Base-by-base conservation (phyloP, 1,284 basidiomycete genomes). In the Veloporphyrellus conicus region DNA sequence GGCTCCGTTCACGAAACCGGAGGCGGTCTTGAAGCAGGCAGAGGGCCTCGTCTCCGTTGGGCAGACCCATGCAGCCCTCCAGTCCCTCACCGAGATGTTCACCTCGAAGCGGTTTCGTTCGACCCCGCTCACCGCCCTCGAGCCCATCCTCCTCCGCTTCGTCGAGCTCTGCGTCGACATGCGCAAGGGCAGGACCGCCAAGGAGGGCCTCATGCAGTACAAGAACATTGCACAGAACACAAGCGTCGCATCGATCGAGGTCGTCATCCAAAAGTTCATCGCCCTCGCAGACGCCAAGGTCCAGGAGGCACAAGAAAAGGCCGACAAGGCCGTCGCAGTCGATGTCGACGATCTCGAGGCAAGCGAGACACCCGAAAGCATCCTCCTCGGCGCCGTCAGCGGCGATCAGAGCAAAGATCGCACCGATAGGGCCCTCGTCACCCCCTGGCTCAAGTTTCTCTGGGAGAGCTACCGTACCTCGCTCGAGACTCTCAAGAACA, bases 401-500 rank as follows among this genome's bases (percentile, higher is more conserved):
- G 89, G 91, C 49, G 84, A 96, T 71, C 90, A 93, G 72, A 94
- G 80, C 73, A 90, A 91, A 71, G 95, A 99, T 71, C 77, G 96
- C 59, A 97, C 94, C 37, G 95, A 99, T 71, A 77, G 96, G 49
- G 89, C 93, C 20, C 79, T 99, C 45, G 93, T 99, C 56, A 96
- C 92, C 0, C 95, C 96, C 2, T 97, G 93, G 85, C 85, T 99
- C 67, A 95, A 96, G 69, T 98, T 98, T 71, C 78, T 95, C 25
- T 99, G 94, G 93, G 95, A 99, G 77, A 92, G 92, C 55, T 98
- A 98, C 69, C 85, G 96, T 52, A 97, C 93, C 25, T 92, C 90
- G 8, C 77, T 99, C 49, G 96, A 99, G 74, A 95, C 94, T 9
- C 77, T 98, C 59, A 94, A 98, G 68, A 97, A 98, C 70, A 99